Base-by-base conservation (phyloP, 2,329 filamentous ascomycete species). In the Colletotrichum gigasporum region DNA sequence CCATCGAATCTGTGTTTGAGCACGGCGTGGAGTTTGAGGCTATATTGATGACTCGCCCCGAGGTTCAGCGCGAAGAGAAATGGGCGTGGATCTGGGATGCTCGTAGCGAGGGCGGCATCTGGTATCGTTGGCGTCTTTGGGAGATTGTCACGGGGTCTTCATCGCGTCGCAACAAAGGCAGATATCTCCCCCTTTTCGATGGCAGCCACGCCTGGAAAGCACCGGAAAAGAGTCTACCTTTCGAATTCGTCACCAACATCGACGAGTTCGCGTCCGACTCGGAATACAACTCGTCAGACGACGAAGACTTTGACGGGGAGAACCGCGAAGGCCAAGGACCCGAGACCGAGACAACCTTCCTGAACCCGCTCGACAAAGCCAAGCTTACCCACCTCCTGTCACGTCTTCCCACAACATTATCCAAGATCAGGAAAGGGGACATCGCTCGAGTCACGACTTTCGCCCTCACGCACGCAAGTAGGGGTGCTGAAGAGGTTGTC, bases 1-100 rank as follows among this genome's bases (percentile, higher is more conserved):
- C 94, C 0, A 85, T 97, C 32, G 95, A 98, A 72, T 85, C 86
- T 3, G 82, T 98, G 0, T 80, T 97, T 8, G 87, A 89, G 20
- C 88, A 96, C 69, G 94, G 94, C 0, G 88, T 92, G 0, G 93
- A 96, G 72, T 96, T 97, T 65, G 96, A 99, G 77, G 94, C 94
- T 5, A 82, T 97, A 2, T 84, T 99, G 6, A 98, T 98, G 96
- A 91, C 90, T 51, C 85, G 92, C 16, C 87, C 91, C 0, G 89
- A 94, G 57, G 91, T 98, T 1, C 93, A 97, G 74, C 86, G 85
- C 39, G 92, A 97, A 64, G 92, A 97, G 75, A 94, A 91, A 69
- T 98, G 95, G 89, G 91, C 94, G 0, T 99, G 94, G 92, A 83
- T 99, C 5, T 99, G 93, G 90, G 91, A 98, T 75, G 86, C 94